Percentiles rank a stretch among this genome's conserved stretches.
Evolutionary conservation across 2,329 filamentous ascomycete species (phyloP).

Genomic region (Colletotrichum tropicicola): DNA sequence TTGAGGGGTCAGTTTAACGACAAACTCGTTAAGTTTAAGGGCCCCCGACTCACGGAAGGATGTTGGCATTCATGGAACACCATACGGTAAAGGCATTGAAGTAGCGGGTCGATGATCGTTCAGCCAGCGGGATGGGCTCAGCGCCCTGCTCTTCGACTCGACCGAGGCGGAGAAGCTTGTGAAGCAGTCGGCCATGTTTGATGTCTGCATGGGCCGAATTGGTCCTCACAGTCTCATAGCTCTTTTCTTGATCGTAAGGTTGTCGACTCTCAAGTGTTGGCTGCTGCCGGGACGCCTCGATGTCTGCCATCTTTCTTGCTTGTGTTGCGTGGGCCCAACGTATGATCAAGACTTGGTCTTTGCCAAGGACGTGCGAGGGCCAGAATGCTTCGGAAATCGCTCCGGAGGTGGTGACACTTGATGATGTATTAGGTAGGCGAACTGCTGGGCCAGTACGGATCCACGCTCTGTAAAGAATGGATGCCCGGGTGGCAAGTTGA

Average conservation of each 20-base stretch:
- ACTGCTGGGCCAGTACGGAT: too few relatives aligned
- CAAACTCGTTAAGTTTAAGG: too few relatives aligned
- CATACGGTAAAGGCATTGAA: constrained; percentile 58
- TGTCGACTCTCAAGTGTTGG: background rate
- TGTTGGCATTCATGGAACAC: constrained; percentile 59
- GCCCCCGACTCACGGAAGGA: constrained; percentile 48
- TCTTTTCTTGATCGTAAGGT: background rate
- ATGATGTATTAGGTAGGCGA: too few relatives aligned
- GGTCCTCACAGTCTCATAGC: background rate
- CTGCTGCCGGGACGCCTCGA: background rate
- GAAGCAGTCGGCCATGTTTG: background rate
- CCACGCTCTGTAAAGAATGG: too few relatives aligned
- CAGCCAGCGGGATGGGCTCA: constrained; percentile 50
- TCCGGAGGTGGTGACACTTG: too few relatives aligned
- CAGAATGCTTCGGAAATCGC: too few relatives aligned
- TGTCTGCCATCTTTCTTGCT: constrained; percentile 3
- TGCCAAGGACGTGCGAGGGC: too few relatives aligned
- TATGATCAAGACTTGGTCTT: too few relatives aligned
- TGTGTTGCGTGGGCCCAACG: too few relatives aligned
- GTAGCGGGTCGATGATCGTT: constrained; percentile 49
- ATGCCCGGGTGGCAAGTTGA: too few relatives aligned
- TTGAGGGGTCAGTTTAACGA: background rate
- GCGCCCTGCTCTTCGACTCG: constrained; percentile 55
- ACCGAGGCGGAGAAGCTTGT: constrained; percentile 21
- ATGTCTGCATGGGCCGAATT: background rate